These are phyloP conservation scores for Fusarium musae DNA, from an alignment of 2,329 filamentous ascomycete species.

Conservation along the genomic window DNA sequence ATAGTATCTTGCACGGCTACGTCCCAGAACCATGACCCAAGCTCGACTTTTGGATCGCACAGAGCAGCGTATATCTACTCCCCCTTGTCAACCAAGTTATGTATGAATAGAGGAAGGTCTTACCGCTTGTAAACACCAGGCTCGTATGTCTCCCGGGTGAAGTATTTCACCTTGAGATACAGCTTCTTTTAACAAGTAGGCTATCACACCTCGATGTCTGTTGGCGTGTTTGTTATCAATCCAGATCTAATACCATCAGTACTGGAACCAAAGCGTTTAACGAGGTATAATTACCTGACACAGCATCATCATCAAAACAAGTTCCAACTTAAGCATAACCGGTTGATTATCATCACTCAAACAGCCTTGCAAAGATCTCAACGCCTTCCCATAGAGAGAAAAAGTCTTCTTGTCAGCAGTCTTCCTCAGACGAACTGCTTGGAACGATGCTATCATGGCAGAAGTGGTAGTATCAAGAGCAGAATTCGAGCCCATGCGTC, in stretches of 20 bases:
- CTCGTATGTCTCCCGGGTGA: conserved; percentile 3
- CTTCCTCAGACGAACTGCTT: conserved; percentile 1
- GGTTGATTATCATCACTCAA: conserved; percentile 2
- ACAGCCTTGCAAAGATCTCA: conserved; percentile 5
- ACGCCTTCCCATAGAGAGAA: conserved; percentile 6
- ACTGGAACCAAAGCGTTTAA: fast-evolving
- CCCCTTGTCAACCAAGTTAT: neutral
- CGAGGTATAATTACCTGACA: neutral
- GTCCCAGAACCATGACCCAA: conserved; percentile 28
- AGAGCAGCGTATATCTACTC: conserved; percentile 14
- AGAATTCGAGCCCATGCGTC: conserved; percentile 4
- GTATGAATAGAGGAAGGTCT: fast-evolving
- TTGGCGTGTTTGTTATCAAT: conserved; percentile 23
- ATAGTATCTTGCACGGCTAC: neutral
- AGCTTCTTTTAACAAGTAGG: conserved; percentile 1
- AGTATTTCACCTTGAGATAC: neutral
- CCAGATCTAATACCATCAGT: conserved; percentile 10
- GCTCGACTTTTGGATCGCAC: conserved; percentile 3
- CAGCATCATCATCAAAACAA: conserved; percentile 21
- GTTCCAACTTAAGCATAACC: conserved; percentile 7
- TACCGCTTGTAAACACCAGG: conserved; percentile 14
- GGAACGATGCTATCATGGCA: conserved; percentile 12
- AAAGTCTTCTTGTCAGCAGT: neutral
- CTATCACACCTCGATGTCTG: conserved; percentile 6
- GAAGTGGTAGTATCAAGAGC: conserved; percentile 3